phyloP scores from a whole-genome alignment of 148 eudicot genomes.

The Pouteria glomerata region DNA sequence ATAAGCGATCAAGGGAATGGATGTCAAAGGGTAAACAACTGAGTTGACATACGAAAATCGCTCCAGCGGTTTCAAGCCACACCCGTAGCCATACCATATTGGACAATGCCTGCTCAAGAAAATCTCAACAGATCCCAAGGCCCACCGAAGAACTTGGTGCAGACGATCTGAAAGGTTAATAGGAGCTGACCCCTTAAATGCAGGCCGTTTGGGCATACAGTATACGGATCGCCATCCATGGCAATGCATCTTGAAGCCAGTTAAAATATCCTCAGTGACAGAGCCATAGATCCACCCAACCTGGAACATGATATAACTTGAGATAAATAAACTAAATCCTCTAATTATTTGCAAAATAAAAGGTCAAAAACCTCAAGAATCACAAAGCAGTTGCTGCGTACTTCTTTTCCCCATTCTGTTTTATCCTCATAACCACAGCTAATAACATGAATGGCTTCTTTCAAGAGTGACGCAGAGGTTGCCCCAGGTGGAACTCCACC shows the following conservation, averaged over 20 bases:
- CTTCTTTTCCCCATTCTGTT: constrained; percentile 87
- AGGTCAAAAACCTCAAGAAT: neutral
- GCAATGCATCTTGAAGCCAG: constrained; percentile 81
- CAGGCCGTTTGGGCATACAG: constrained; percentile 64
- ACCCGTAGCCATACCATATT: constrained; percentile 65
- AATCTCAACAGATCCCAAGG: constrained; percentile 72
- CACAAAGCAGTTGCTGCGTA: constrained; percentile 14
- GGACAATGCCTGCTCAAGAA: constrained; percentile 68
- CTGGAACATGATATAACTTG: constrained; percentile 16
- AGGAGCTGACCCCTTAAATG: constrained; percentile 83
- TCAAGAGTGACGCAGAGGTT: constrained; percentile 55
- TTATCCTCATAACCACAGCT: constrained; percentile 77
- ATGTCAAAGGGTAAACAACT: constrained; percentile 67
- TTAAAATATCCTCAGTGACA: constrained; percentile 73
- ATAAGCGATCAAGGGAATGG: constrained; percentile 60
- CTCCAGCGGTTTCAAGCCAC: constrained; percentile 64
- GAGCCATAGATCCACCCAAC: constrained; percentile 83
- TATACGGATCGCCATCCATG: constrained; percentile 83
- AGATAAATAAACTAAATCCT: neutral
- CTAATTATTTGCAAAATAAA: neutral
- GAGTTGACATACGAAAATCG: constrained; percentile 71
- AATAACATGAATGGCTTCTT: constrained; percentile 74
- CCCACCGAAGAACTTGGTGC: constrained; percentile 83
- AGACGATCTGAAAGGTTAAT: constrained; percentile 77
- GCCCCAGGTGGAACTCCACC: constrained; percentile 53